These are phyloP conservation scores for Aspergillus bridgeri DNA, from an alignment of 495 filamentous ascomycete species.

Conservation along the genomic window DNA sequence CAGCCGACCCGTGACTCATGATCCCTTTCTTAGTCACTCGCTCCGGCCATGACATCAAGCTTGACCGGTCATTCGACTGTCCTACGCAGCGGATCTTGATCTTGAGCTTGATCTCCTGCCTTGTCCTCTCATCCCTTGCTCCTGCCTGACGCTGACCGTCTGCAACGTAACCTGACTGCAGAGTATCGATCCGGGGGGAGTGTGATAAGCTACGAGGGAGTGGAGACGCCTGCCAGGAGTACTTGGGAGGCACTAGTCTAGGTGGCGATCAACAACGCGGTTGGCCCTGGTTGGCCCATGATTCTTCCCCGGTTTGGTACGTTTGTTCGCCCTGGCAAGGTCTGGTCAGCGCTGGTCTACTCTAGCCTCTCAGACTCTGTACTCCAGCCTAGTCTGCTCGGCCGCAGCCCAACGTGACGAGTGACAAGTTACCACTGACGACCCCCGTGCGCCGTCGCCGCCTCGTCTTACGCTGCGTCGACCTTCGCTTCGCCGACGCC, in stretches of 20 bases:
- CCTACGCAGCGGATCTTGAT: not conserved
- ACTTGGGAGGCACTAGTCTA: slow-evolving; percentile 6
- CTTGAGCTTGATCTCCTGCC: not conserved
- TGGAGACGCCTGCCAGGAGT: slow-evolving; percentile 1
- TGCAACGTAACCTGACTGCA: slow-evolving; percentile 2
- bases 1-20: not conserved
- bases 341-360: no score
- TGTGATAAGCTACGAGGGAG: not conserved
- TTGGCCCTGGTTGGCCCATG: not conserved
- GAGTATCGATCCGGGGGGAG: not conserved
- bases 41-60: not conserved
- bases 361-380: no score
- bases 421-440: no score
- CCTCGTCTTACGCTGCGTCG: not conserved
- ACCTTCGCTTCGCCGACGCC: no score
- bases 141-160: not conserved
- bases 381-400: no score
- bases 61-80: not conserved
- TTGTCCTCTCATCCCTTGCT: not conserved
- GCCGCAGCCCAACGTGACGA: not conserved
- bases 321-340: no score
- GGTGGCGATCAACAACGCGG: slow-evolving; percentile 1
- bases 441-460: not conserved
- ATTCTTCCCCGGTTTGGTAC: not conserved
- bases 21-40: not conserved